Base-by-base conservation (phyloP, 179 eudicot species). In the Carnegiea gigantea region DNA sequence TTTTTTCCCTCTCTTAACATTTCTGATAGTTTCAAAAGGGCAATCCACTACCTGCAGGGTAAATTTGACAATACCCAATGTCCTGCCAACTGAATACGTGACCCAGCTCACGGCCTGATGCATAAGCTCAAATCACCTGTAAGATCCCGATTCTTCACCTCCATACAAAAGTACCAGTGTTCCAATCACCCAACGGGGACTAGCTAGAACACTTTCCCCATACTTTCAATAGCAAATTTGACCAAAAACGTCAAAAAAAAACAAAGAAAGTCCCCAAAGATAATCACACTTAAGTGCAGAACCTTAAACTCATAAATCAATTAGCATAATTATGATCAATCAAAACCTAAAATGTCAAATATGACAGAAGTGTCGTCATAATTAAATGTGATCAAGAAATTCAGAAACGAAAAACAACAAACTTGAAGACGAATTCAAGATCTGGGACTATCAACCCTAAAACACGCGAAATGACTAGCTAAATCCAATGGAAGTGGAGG, bases 381-480 rank as follows among this genome's bases (percentile, higher is more conserved):
- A 15, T 14, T 5, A 70, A 70, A 26, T 13, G 6, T 18, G 20
- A 48, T 48, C 60, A 20, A 15, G 62, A 57, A 75, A 54, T 33
- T 57, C 68, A 76, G 67, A 70, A 43, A 70, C 21, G 46, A 70
- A 70, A 33, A 13, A 1, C 36, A 36, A 36, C 44, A 36, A 70
- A 54, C 11, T 64, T 43, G 9, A 62, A 23, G 26, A 23, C 10
- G 10, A 44, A 78, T 62, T 78, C 80, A 62, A 78, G 80, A 78
- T 78, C 80, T 78, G 53, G 6, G 11, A 76, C 14, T 28, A 30
- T 15, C 8, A 78, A 11, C 40, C 80, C 59, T 78, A 77, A 60
- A 60, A 21, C 49, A 21, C 13, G 53, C 13, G 53, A 77, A 62
- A 60, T 40, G 33, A 40, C 6, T 33, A 77, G 49, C 38, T 21